Evolutionary conservation across 2,329 filamentous ascomycete genomes (phyloP).

Genomic region (Gaeumannomyces sp.): DNA sequence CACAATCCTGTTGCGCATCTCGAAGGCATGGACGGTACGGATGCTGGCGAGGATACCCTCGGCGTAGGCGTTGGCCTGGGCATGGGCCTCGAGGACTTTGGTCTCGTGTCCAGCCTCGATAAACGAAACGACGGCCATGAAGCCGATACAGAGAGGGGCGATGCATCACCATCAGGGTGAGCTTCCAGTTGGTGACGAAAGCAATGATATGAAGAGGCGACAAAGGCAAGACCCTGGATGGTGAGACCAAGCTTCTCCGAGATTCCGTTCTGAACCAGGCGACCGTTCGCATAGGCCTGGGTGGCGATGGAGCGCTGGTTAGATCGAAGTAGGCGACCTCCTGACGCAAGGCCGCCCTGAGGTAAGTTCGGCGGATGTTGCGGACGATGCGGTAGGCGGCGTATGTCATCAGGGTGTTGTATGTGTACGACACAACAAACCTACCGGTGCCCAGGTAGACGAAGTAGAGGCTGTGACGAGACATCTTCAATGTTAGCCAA

Average conservation of each 20-base stretch:
- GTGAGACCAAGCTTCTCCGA: conserved; percentile 29
- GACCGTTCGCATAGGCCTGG: conserved; percentile 34
- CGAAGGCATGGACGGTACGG: conserved; percentile 42
- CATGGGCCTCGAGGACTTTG: conserved; percentile 16
- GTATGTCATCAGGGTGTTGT: conserved; percentile 22
- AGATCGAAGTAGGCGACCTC: conserved; percentile 51
- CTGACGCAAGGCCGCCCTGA: conserved; percentile 36
- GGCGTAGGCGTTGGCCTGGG: conserved; percentile 36
- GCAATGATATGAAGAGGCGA: conserved; percentile 30
- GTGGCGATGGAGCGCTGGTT: conserved; percentile 30
- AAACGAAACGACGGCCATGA: conserved; percentile 24
- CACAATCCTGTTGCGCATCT: conserved; percentile 22
- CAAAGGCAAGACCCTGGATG: conserved; percentile 28
- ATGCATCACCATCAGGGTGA: conserved; percentile 36
- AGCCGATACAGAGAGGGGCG: conserved; percentile 36
- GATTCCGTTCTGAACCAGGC: conserved; percentile 29
- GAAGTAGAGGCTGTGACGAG: conserved; percentile 37
- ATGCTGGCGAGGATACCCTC: conserved; percentile 44
- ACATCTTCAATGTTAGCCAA: conserved; percentile 15
- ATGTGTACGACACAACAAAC: conserved; percentile 39
- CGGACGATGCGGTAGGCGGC: conserved; percentile 20
- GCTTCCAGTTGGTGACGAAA: conserved; percentile 31
- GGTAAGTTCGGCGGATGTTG: conserved; percentile 21
- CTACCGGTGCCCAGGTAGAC: conserved; percentile 49
- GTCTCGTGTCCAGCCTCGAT: conserved; percentile 35